phyloP scores from a whole-genome alignment of 805 yeast species.

The Candida morakotiae region DNA sequence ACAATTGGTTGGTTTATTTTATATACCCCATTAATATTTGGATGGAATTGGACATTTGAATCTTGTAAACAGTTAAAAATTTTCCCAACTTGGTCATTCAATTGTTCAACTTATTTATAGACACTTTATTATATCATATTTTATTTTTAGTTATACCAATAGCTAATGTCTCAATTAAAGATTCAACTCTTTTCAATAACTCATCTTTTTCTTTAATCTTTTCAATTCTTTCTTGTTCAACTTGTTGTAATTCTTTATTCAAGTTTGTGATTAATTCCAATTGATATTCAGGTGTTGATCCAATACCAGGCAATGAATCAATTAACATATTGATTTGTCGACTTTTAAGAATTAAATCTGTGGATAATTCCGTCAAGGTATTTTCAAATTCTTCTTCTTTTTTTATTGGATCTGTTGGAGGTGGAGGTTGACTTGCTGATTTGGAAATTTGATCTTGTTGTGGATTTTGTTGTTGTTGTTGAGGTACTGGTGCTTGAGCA shows the following conservation, averaged over 20 bases:
- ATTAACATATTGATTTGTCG: slow-evolving; percentile 83
- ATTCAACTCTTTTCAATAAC: slow-evolving; percentile 59
- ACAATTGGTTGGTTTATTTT: slow-evolving; percentile 21
- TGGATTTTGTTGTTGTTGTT: slow-evolving; percentile 16
- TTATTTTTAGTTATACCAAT: slow-evolving; percentile 46
- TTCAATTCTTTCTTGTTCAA: slow-evolving; percentile 54
- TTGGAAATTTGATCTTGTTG: slow-evolving; percentile 27
- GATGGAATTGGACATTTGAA: slow-evolving; percentile 40
- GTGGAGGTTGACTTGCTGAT: slow-evolving; percentile 44
- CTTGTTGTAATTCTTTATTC: slow-evolving; percentile 55
- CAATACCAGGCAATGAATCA: slow-evolving; percentile 89
- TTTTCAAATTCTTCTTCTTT: slow-evolving; percentile 25
- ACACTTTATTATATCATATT: slow-evolving; percentile 4
- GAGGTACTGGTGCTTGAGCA: slow-evolving; percentile 51
- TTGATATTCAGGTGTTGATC: slow-evolving; percentile 75
- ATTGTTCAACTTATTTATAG: slow-evolving; percentile 27
- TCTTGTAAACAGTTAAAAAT: slow-evolving; percentile 35
- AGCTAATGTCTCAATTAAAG: slow-evolving; percentile 58
- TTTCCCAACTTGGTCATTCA: slow-evolving; percentile 41
- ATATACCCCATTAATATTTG: slow-evolving; percentile 44
- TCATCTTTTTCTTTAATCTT: slow-evolving; percentile 63
- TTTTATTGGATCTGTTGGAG: slow-evolving; percentile 10
- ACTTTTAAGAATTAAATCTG: slow-evolving; percentile 80
- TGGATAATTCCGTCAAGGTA: slow-evolving; percentile 71
- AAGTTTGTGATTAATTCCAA: slow-evolving; percentile 57